Evolutionary conservation across 2,329 filamentous ascomycete genomes (phyloP).

Genomic region (Sporothrix pallida): DNA sequence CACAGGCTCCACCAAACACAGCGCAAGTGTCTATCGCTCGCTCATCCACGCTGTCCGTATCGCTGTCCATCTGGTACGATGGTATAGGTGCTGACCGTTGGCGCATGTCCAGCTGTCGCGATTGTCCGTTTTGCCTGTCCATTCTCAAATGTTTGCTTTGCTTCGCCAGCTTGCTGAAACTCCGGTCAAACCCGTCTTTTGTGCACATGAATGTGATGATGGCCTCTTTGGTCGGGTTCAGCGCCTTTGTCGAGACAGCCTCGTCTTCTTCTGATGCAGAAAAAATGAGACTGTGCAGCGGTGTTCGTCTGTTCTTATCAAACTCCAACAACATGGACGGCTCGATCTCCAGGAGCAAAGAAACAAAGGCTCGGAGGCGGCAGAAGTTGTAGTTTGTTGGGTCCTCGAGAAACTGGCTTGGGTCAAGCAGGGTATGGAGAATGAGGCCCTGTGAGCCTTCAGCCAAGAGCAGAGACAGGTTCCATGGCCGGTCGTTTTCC

Average conservation of each 20-base stretch:
- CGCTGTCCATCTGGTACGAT: slow-evolving; percentile 8
- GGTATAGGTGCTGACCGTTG: background rate
- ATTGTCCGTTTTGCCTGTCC: background rate
- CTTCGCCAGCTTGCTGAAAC: background rate
- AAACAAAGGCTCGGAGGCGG: slow-evolving; percentile 16
- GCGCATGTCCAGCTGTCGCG: background rate
- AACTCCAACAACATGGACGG: background rate
- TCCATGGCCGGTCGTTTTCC: slow-evolving; percentile 16
- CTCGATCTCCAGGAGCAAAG: slow-evolving; percentile 16
- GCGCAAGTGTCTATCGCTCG: background rate
- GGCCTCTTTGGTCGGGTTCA: slow-evolving; percentile 6
- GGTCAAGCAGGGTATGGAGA: slow-evolving; percentile 13
- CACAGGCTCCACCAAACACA: slow-evolving; percentile 2
- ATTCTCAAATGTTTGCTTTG: background rate
- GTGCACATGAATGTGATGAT: slow-evolving; percentile 17
- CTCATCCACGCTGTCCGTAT: slow-evolving; percentile 7
- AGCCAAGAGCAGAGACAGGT: slow-evolving; percentile 14
- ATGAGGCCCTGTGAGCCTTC: slow-evolving; percentile 23
- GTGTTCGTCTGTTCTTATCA: slow-evolving; percentile 15
- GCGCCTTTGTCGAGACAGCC: background rate
- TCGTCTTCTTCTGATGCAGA: slow-evolving; percentile 10
- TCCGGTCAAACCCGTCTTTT: background rate
- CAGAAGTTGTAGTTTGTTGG: slow-evolving; percentile 19
- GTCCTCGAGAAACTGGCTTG: slow-evolving; percentile 22
- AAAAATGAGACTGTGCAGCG: slow-evolving; percentile 18